These are phyloP conservation scores for Mycena maculata DNA, from an alignment of 768 basidiomycete species.

Conservation along the genomic window DNA sequence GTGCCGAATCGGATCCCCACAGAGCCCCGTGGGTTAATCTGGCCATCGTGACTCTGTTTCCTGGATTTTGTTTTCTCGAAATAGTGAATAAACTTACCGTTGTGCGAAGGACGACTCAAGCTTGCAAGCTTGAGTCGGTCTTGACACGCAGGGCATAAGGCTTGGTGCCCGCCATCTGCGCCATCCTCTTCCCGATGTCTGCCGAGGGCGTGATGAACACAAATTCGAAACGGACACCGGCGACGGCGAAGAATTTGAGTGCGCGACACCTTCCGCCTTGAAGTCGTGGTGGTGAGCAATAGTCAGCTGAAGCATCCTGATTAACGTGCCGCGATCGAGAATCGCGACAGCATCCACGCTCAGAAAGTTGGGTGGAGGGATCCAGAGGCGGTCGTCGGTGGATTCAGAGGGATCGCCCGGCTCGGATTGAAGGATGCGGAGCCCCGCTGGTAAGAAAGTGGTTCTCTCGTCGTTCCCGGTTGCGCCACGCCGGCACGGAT, in stretches of 20 bases:
- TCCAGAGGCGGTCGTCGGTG: slow-evolving; percentile 2
- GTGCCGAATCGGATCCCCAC: too few species aligned
- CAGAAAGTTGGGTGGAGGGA: slow-evolving; percentile 4
- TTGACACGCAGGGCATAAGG: neutral
- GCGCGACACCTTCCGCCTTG: neutral
- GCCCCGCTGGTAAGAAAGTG: neutral
- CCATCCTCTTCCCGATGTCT: neutral
- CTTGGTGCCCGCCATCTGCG: neutral
- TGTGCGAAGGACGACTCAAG: too few species aligned
- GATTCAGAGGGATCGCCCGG: neutral
- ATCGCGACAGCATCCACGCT: slow-evolving; percentile 1
- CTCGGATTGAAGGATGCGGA: neutral
- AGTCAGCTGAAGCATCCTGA: neutral
- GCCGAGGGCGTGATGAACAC: neutral
- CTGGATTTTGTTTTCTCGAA: too few species aligned
- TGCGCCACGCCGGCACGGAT: neutral
- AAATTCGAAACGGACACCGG: neutral
- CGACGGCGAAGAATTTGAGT: neutral
- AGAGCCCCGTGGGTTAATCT: too few species aligned
- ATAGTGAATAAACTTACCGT: too few species aligned
- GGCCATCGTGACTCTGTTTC: too few species aligned
- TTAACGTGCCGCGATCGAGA: neutral
- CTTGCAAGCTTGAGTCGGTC: too few species aligned
- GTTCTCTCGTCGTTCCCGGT: neutral
- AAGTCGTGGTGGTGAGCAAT: neutral